phyloP scores from a whole-genome alignment of 441 rosid genomes.

The Eutrema salsugineum region DNA sequence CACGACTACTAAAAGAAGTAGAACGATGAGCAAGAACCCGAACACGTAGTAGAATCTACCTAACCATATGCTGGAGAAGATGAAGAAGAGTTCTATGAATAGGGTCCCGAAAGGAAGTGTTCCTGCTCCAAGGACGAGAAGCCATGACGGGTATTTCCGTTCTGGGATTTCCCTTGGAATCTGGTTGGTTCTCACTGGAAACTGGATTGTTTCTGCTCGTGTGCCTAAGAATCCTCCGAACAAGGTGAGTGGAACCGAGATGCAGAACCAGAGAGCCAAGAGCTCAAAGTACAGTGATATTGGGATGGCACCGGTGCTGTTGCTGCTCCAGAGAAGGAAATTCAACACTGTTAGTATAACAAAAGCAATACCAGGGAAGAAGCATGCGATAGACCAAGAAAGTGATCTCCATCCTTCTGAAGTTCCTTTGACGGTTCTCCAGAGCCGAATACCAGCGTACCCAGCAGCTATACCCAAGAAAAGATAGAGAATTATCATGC shows the following conservation, averaged over 20 bases:
- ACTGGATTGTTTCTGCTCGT: slow-evolving; percentile 64
- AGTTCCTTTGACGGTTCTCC: slow-evolving; percentile 83
- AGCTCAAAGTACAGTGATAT: slow-evolving; percentile 75
- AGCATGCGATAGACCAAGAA: slow-evolving; percentile 79
- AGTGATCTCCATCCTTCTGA: slow-evolving; percentile 82
- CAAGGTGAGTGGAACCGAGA: slow-evolving; percentile 92
- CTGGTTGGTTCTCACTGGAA: slow-evolving; percentile 92
- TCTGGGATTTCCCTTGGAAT: slow-evolving; percentile 97
- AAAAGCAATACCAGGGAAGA: slow-evolving; percentile 94
- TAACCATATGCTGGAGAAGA: slow-evolving; percentile 94
- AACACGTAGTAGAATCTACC: slow-evolving; percentile 95
- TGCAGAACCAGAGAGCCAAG: slow-evolving; percentile 89
- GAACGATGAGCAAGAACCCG: slow-evolving; percentile 83
- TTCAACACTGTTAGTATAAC: slow-evolving; percentile 74
- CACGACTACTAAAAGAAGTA: slow-evolving; percentile 64
- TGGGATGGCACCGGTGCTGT: slow-evolving; percentile 90
- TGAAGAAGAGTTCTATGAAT: slow-evolving; percentile 93
- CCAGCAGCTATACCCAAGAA: slow-evolving; percentile 86
- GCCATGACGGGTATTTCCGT: slow-evolving; percentile 96
- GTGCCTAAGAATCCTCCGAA: slow-evolving; percentile 89
- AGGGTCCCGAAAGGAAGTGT: slow-evolving; percentile 96
- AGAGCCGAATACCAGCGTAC: slow-evolving; percentile 74
- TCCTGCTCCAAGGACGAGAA: slow-evolving; percentile 97
- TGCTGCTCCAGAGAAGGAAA: slow-evolving; percentile 90
- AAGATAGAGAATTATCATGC: slow-evolving; percentile 89